Evolutionary conservation across 768 basidiomycete genomes (phyloP).

Genomic region (Auricularia cornea): DNA sequence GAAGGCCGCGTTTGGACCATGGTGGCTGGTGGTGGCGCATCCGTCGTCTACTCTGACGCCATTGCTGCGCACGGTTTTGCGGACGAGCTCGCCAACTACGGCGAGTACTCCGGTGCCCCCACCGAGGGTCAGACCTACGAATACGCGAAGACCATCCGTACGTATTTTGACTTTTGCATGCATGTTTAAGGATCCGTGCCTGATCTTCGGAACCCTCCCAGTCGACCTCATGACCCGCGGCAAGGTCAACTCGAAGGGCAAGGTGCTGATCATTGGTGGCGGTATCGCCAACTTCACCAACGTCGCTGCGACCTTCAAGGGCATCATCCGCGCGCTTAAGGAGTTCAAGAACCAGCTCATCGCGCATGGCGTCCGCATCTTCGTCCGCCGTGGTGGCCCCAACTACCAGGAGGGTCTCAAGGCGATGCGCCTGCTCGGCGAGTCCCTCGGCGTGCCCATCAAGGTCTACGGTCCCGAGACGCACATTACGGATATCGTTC

Average conservation of each 20-base stretch:
- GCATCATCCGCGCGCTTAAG: slow-evolving; percentile 95
- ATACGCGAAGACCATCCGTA: slow-evolving; percentile 96
- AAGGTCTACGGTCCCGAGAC: slow-evolving; percentile 96
- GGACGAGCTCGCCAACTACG: slow-evolving; percentile 97
- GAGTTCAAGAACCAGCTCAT: slow-evolving; percentile 84
- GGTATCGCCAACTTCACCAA: slow-evolving; percentile 99
- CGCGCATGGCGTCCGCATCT: slow-evolving; percentile 83
- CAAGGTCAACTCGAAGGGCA: slow-evolving; percentile 64
- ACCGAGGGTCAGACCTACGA: slow-evolving; percentile 98
- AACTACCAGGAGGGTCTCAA: slow-evolving; percentile 99
- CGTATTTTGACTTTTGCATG: slow-evolving; percentile 26
- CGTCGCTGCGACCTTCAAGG: slow-evolving; percentile 98
- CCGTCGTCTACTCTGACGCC: slow-evolving; percentile 63
- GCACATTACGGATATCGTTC: slow-evolving; percentile 97
- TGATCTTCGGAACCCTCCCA: slow-evolving; percentile 14
- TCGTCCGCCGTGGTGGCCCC: slow-evolving; percentile 94
- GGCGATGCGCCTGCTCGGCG: slow-evolving; percentile 93
- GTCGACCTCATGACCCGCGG: slow-evolving; percentile 96
- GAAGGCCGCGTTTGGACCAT: slow-evolving; percentile 99
- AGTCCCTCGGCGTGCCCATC: slow-evolving; percentile 95
- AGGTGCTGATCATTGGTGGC: slow-evolving; percentile 98
- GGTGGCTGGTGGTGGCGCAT: slow-evolving; percentile 95
- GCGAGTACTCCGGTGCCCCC: slow-evolving; percentile 98
- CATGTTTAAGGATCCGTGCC: slow-evolving; percentile 5
- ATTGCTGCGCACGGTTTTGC: slow-evolving; percentile 92